Evolutionary conservation across 768 basidiomycete genomes (phyloP).

Genomic region (Naganishia kalamii): DNA sequence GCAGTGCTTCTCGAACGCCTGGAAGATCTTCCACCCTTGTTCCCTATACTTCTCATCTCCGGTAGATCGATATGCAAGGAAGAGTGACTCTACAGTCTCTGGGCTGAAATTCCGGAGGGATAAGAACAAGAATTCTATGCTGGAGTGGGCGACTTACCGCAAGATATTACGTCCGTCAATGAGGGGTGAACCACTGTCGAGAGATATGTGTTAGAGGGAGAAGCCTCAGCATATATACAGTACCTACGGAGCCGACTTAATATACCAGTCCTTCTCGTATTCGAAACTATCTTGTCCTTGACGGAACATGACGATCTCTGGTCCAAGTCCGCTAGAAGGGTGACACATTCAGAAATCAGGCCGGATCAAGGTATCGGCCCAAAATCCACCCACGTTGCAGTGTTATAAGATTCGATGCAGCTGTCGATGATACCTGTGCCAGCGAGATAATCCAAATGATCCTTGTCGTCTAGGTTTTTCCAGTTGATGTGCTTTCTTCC

Average conservation of each 20-base stretch:
- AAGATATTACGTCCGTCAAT: conserved; percentile 92
- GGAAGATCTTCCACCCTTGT: conserved; percentile 81
- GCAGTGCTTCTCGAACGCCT: conserved; percentile 79
- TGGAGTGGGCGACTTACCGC: conserved; percentile 49
- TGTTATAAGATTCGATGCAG: conserved; percentile 66
- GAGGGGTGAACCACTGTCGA: background rate
- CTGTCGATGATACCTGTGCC: conserved; percentile 77
- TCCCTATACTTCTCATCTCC: conserved; percentile 74
- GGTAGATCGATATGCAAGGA: conserved; percentile 82
- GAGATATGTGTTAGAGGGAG: background rate
- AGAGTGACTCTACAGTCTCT: conserved; percentile 89
- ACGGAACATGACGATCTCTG: conserved; percentile 83
- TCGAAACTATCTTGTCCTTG: conserved; percentile 39
- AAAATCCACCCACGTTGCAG: conserved; percentile 57
- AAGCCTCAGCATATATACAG: too few species aligned
- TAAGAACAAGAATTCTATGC: conserved; percentile 46
- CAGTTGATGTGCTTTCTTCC: conserved; percentile 39
- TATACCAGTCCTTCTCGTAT: conserved; percentile 71
- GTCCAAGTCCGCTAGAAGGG: conserved; percentile 57
- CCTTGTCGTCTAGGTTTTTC: conserved; percentile 58
- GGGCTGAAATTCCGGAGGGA: conserved; percentile 47
- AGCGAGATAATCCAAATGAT: conserved; percentile 70
- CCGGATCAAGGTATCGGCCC: conserved; percentile 47
- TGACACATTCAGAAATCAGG: background rate
- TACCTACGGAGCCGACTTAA: conserved; percentile 53